Evolutionary conservation across 257 asterid species (phyloP).

Genomic region (Przewalskia tangutica): DNA sequence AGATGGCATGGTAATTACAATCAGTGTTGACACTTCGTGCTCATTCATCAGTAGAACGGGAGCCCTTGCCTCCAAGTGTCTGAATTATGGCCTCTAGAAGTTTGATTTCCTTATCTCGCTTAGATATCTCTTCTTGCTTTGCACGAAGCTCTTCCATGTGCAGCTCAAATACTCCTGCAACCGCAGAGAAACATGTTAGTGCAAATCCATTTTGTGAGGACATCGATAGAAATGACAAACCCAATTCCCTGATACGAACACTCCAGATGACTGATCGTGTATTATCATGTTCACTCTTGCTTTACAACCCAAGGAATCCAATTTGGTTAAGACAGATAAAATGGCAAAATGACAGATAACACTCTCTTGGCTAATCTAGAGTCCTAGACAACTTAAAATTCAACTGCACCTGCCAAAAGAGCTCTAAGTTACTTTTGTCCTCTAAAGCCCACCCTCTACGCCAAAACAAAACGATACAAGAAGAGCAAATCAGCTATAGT

Average conservation of each 20-base stretch:
- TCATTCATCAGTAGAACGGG: conserved; percentile 22
- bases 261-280: not conserved
- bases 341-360: not conserved
- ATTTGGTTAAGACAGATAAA: not conserved
- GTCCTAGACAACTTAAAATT: not conserved
- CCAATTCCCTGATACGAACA: not conserved
- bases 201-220: not conserved
- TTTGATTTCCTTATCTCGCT: conserved; percentile 80
- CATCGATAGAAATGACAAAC: not conserved
- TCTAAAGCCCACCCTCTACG: not conserved
- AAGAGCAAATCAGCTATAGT: not conserved
- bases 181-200: not conserved
- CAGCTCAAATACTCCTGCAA: conserved; percentile 82
- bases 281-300: not conserved
- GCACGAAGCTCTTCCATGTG: conserved; percentile 92
- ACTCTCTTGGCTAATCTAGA: not conserved
- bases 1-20: not conserved
- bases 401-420: not conserved
- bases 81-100: conserved; percentile 93
- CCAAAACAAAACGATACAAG: not conserved
- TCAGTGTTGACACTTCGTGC: not conserved
- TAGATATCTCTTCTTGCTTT: conserved; percentile 79
- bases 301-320: not conserved
- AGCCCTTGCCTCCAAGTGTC: conserved; percentile 78
- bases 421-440: not conserved